Evolutionary conservation across 169 alveolate species (phyloP).

Genomic region (Plasmodium vivax): DNA sequence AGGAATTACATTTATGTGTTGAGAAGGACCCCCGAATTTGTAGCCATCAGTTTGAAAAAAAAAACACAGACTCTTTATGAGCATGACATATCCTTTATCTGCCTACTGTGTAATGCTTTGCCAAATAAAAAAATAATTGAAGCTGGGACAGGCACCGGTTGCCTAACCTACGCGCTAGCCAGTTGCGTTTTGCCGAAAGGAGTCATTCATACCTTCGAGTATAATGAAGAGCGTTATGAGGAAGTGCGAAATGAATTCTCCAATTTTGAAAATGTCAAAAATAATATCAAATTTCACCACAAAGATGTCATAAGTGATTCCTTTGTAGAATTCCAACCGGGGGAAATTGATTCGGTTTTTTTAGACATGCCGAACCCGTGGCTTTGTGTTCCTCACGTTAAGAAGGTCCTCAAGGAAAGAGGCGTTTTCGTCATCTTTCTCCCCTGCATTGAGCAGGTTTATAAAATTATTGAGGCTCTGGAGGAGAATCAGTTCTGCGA

Average conservation of each 20-base stretch:
- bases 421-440: conserved; percentile 90
- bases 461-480: conserved; percentile 81
- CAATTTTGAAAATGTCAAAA: conserved; percentile 75
- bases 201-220: conserved; percentile 90
- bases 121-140: conserved; percentile 91
- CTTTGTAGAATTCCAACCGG: conserved; percentile 73
- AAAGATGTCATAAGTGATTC: conserved; percentile 82
- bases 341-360: conserved; percentile 86
- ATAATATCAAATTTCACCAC: conserved; percentile 76
- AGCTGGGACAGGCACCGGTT: conserved; percentile 94
- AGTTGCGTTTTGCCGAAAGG: conserved; percentile 89
- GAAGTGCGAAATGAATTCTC: conserved; percentile 80
- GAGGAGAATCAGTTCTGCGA: conserved; percentile 74
- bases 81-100: conserved; percentile 91
- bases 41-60: conserved; percentile 82
- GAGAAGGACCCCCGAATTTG: conserved; percentile 84
- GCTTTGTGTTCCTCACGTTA: conserved; percentile 87
- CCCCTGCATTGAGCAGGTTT: conserved; percentile 92
- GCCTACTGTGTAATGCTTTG: conserved; percentile 87
- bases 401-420: conserved; percentile 80
- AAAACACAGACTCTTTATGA: conserved; percentile 92
- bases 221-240: conserved; percentile 87
- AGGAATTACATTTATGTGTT: conserved; percentile 56
- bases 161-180: conserved; percentile 89
- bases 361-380: conserved; percentile 94